Conservation (phyloP, 352 stramenopile species). For the Phytophthora hibernalis region DNA sequence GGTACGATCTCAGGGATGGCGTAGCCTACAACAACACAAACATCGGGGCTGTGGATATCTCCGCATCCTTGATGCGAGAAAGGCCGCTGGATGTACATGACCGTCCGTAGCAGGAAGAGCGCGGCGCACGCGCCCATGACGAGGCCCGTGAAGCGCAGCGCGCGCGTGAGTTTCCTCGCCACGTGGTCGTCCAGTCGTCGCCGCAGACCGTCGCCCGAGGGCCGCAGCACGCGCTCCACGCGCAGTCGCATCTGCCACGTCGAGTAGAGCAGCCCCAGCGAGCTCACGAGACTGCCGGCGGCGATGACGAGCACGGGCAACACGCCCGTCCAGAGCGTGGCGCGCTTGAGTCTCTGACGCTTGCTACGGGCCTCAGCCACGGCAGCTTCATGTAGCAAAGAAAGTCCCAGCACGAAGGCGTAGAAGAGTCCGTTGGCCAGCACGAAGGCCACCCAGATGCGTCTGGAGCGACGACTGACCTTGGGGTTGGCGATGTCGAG, state of each 20-base stretch:
- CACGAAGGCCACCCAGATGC: conserved; percentile 81
- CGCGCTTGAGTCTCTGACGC: conserved; percentile 14
- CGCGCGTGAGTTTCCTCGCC: conserved; percentile 74
- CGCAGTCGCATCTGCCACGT: conserved; percentile 76
- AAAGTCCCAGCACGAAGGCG: conserved; percentile 64
- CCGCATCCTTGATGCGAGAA: conserved; percentile 81
- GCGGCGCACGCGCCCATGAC: conserved; percentile 76
- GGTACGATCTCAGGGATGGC: conserved; percentile 76
- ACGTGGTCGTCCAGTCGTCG: conserved; percentile 66
- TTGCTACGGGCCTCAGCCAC: conserved; percentile 25
- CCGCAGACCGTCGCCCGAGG: conserved; percentile 47
- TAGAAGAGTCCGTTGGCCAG: conserved; percentile 82
- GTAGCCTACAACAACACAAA: conserved; percentile 80
- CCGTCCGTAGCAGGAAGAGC: conserved; percentile 71
- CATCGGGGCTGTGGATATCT: conserved; percentile 60
- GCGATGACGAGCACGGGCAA: conserved; percentile 77
- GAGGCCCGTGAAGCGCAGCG: conserved; percentile 71
- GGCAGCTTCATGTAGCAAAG: conserved; percentile 50
- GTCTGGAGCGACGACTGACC: conserved; percentile 69
- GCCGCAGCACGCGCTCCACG: conserved; percentile 72
- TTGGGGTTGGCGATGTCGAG: conserved; percentile 89
- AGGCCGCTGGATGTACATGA: conserved; percentile 85
- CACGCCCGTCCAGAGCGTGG: conserved; percentile 59
- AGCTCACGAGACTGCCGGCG: conserved; percentile 69
- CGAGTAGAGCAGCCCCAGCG: conserved; percentile 76